These are phyloP conservation scores for Lentinula sp. DNA, from an alignment of 768 basidiomycete species.

Conservation along the genomic window DNA sequence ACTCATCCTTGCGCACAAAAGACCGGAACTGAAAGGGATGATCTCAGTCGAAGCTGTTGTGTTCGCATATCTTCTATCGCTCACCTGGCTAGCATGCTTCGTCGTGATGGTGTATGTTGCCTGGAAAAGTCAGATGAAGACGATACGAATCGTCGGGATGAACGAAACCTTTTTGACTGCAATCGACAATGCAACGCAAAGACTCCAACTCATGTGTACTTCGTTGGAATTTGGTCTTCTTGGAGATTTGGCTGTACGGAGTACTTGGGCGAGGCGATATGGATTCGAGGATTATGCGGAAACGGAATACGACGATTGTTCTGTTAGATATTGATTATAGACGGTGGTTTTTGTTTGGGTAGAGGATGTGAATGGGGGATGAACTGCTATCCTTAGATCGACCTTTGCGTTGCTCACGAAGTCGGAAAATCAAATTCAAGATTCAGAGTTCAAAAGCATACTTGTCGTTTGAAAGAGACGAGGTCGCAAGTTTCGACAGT, in stretches of 20 bases:
- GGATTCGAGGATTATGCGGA: background rate
- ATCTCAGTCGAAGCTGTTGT: background rate
- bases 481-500: too few relatives aligned
- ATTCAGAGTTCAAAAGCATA: too few relatives aligned
- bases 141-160: background rate
- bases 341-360: background rate
- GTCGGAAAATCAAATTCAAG: background rate
- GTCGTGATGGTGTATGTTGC: conserved; percentile 3
- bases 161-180: background rate
- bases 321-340: background rate
- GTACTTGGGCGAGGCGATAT: background rate
- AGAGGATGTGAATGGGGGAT: background rate
- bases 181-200: background rate
- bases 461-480: too few relatives aligned
- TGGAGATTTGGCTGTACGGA: conserved; percentile 3
- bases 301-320: background rate
- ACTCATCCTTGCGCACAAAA: background rate
- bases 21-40: background rate
- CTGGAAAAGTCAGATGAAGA: background rate
- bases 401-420: background rate
- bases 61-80: background rate
- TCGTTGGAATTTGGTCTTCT: conserved; percentile 1
- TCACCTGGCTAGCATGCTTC: conserved; percentile 2
- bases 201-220: background rate
- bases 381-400: too few relatives aligned